phyloP scores from a whole-genome alignment of 2,329 filamentous ascomycete genomes.

The Pyrenochaeta sp. region DNA sequence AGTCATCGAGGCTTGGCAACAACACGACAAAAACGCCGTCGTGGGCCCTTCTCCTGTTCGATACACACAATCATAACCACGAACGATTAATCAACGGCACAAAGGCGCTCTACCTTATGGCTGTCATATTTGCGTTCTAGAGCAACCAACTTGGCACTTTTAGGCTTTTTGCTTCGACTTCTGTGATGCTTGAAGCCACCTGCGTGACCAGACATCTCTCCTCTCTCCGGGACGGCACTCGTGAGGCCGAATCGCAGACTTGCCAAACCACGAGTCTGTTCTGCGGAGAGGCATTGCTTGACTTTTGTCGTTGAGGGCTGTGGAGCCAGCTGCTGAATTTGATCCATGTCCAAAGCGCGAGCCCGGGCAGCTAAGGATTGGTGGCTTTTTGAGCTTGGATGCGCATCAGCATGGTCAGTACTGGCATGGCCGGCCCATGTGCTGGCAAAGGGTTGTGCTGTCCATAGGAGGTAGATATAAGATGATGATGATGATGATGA shows the following conservation, averaged over 20 bases:
- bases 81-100: constrained; percentile 58
- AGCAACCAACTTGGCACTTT: constrained; percentile 44
- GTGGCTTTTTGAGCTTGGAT: constrained; percentile 2
- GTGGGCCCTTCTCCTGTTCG: constrained; percentile 22
- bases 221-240: too few species aligned
- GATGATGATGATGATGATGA: background rate
- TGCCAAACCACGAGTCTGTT: too few species aligned
- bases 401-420: background rate
- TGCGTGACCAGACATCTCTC: constrained; percentile 48
- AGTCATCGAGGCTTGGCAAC: constrained; percentile 26
- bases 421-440: background rate
- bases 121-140: constrained; percentile 58
- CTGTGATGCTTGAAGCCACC: constrained; percentile 48
- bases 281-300: too few species aligned
- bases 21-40: constrained; percentile 27
- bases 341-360: background rate
- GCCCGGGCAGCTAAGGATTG: background rate
- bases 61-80: constrained; percentile 53
- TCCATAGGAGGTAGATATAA: constrained; percentile 2
- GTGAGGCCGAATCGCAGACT: too few species aligned
- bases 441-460: background rate
- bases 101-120: constrained; percentile 48
- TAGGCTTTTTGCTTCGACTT: constrained; percentile 46
- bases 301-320: background rate
- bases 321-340: background rate